Evolutionary conservation across 495 filamentous ascomycete genomes (phyloP).

Genomic region (Talaromyces stipitatus): DNA sequence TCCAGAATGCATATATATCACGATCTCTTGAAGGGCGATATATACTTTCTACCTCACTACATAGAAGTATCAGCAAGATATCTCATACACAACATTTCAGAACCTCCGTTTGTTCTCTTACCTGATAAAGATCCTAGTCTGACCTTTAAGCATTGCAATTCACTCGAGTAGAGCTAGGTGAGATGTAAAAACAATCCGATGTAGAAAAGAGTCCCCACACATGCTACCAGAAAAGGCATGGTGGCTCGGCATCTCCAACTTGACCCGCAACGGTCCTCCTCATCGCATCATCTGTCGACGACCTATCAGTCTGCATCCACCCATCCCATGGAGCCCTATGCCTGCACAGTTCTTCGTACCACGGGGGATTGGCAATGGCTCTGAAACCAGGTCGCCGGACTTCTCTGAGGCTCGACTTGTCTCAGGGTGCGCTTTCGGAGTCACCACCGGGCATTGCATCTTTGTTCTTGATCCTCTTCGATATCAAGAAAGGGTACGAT

Average conservation of each 20-base stretch:
- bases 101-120: too few relatives aligned
- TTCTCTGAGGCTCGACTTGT: slow-evolving; percentile 26
- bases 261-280: slow-evolving; percentile 6
- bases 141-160: too few relatives aligned
- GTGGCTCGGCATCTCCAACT: slow-evolving; percentile 10
- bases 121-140: too few relatives aligned
- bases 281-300: background rate
- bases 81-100: too few relatives aligned
- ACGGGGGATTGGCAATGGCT: slow-evolving; percentile 21
- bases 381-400: slow-evolving; percentile 22
- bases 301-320: background rate
- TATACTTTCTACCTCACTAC: too few relatives aligned
- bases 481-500: slow-evolving; percentile 69
- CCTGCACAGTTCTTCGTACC: background rate
- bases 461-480: slow-evolving; percentile 81
- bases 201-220: background rate
- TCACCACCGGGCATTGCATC: slow-evolving; percentile 64
- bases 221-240: background rate
- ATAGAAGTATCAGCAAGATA: too few relatives aligned
- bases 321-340: slow-evolving; percentile 17
- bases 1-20: background rate
- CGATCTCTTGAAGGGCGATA: too few relatives aligned
- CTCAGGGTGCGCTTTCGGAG: slow-evolving; percentile 27
- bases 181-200: too few relatives aligned
- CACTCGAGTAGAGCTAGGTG: too few relatives aligned